phyloP scores from a whole-genome alignment of 768 basidiomycete species.

The Naganishia vaughanmartiniae region DNA sequence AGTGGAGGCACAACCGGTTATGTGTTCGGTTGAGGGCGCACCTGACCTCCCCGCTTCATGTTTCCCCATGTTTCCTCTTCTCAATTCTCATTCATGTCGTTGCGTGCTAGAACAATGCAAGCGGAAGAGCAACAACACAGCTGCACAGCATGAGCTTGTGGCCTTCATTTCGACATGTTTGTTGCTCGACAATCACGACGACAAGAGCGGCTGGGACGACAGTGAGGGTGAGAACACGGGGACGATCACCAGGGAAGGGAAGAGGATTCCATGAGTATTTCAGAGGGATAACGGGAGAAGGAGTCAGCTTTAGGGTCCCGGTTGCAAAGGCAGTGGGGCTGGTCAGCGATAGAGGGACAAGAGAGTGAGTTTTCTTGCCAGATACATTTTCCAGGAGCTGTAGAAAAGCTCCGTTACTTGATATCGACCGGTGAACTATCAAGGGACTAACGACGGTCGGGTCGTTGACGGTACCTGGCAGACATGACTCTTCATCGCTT shows the following conservation, averaged over 20 bases:
- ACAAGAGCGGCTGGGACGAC: neutral
- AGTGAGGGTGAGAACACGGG: neutral
- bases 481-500: neutral
- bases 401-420: neutral
- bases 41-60: neutral
- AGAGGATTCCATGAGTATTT: slow-evolving; percentile 41
- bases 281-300: slow-evolving; percentile 38
- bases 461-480: neutral
- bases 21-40: neutral
- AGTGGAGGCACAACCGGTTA: too few relatives aligned
- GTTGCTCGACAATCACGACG: neutral
- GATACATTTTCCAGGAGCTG: neutral
- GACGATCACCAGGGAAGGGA: slow-evolving; percentile 2
- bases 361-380: slow-evolving; percentile 57
- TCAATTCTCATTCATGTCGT: neutral
- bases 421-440: slow-evolving; percentile 37
- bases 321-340: slow-evolving; percentile 66
- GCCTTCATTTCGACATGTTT: neutral
- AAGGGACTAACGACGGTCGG: slow-evolving; percentile 25
- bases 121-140: neutral
- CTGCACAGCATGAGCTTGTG: neutral
- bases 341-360: slow-evolving; percentile 70
- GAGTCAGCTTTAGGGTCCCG: slow-evolving; percentile 19
- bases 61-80: neutral
- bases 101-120: neutral